Evolutionary conservation across 2,329 filamentous ascomycete genomes (phyloP).

Genomic region (Xylaria sp.): DNA sequence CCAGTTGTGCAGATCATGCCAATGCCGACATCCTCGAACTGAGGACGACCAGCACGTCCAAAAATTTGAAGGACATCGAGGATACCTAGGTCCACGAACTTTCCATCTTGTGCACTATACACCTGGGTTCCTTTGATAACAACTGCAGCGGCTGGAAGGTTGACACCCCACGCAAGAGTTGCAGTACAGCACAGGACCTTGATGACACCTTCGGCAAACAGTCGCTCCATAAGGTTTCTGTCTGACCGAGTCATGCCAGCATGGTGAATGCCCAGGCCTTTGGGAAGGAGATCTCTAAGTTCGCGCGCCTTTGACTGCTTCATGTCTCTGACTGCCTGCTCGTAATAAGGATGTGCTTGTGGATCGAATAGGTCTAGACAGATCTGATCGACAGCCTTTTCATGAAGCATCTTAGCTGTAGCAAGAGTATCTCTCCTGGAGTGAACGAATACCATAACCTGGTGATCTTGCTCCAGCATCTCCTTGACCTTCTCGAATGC

Average conservation of each 20-base stretch:
- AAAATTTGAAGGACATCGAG: constrained; percentile 98
- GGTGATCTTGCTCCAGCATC: constrained; percentile 91
- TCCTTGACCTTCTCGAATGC: constrained; percentile 94
- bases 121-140: constrained; percentile 98
- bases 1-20: constrained; percentile 97
- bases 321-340: constrained; percentile 82
- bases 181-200: constrained; percentile 98
- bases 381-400: constrained; percentile 84
- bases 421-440: constrained; percentile 92
- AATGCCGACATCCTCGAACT: constrained; percentile 97
- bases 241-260: constrained; percentile 96
- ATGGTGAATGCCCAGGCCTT: constrained; percentile 94
- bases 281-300: constrained; percentile 86
- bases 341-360: constrained; percentile 79
- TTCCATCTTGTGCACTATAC: constrained; percentile 95
- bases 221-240: constrained; percentile 91
- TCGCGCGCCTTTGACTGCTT: constrained; percentile 87
- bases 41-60: constrained; percentile 94
- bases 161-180: constrained; percentile 98
- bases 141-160: constrained; percentile 94
- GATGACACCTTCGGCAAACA: constrained; percentile 91
- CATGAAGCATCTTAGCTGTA: constrained; percentile 84
- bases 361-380: constrained; percentile 87
- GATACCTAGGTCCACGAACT: constrained; percentile 95
- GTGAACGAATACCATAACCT: constrained; percentile 99